Base-by-base conservation (phyloP, 805 yeast genomes). In the Pichia gijzeniarum region DNA sequence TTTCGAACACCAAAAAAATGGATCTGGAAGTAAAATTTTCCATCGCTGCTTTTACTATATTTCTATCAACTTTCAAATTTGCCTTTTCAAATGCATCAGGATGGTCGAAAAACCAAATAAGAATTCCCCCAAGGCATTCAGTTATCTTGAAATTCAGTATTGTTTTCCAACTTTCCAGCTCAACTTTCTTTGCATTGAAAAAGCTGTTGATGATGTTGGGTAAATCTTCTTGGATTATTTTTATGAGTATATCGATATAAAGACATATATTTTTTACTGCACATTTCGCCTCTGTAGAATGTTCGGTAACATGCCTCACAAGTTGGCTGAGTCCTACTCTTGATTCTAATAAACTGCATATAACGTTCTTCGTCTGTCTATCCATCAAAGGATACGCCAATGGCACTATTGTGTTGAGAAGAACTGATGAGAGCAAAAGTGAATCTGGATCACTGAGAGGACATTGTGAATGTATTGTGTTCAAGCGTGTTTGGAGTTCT, bases 301-400 rank as follows among this genome's bases (percentile, higher is more conserved):
- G 6, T 33, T 33, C 9, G n/a, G 22, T 16, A 48, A 34, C 14
- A 40, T 13, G 2, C 8, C 22, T 2, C 19, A 39, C 30, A 44
- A 55, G 2, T 20, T 43, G 47, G 3, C 10, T 25, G 2, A 62
- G 4, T 0, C 61, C 62, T 1, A 61, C 51, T 34, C 59, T 44
- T n/a, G 50, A 49, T 10, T 44, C 35, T n/a, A 61, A 38, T 10
- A 56, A 33, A 8, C 38, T 44, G 12, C 28, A 12, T 0, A 56
- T 21, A 1, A 22, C 18, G 1, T 18, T 7, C 25, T 50, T 42
- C 2, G 45, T 17, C 1, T 42, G 28, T 1, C 22, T 2, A 12
- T 53, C 56, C 9, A 53, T 16, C 14, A 59, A 28, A 2, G 14
- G n/a, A 38, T 56, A 61, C 1, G 55, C 47, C 6, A 56, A 52